Evolutionary conservation across 345 rosid genomes (phyloP), one percentile per base, ranked within the genome.

Genomic region (Lepidium africanum): DNA sequence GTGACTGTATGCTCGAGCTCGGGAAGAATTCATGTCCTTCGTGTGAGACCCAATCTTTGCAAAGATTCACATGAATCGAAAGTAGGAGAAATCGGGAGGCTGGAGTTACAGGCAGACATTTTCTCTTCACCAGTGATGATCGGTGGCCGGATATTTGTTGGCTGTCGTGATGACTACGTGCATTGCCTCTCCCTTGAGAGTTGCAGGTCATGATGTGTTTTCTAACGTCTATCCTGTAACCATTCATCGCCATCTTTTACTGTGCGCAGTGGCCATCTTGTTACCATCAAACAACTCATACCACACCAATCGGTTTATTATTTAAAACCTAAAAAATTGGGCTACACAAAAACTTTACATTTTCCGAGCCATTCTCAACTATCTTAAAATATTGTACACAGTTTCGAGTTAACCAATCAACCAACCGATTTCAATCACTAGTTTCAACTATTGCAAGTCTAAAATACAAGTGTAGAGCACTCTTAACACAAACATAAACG

Each of bases 81-180:
- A 16, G 97, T 88, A 71, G 70, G 56, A 67, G 92, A 88, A 80
- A 77, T 84, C 30, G 80, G 85, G 3, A 80, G 77, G 51, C 15
- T 80, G 68, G 79, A 84, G 65, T 82, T 91, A 12, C 78, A 72
- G 12, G 96, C 85, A 49, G 90, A 91, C 40, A 78, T 91, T 50
- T 94, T 91, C 76, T 94, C 99, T 43, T 94, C 96, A 14, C 96
- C 97, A 6, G 90, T 91, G 79, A 87, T 91, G 97, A 72, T 91
- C 6, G 92, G 91, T n/a, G 96, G 99, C 46, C 47, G 80, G 73
- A 82, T 94, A 60, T 94, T 90, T 76, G 86, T 91, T 32, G 99
- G 99, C 39, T 88, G 96, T 67, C 81, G 97, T 70, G 95, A 93
- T 59, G 94, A 91, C 77, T 78, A 84, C 74, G 78, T 87, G 66